phyloP scores from a whole-genome alignment of 352 stramenopile genomes.

The Globisporangium cystogenes region DNA sequence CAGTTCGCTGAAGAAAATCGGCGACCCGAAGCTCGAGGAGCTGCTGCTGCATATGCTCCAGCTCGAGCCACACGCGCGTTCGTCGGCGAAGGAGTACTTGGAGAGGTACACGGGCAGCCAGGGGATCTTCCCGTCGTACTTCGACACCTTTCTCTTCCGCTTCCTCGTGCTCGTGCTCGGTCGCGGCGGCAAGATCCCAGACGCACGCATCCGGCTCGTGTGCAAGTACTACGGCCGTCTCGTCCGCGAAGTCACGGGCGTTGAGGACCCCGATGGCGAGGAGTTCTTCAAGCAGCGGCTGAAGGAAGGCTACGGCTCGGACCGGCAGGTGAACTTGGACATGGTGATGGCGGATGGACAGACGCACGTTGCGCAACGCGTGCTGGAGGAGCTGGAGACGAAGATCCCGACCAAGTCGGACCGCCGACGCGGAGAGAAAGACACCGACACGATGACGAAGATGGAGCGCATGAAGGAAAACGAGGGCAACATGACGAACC shows the following conservation, averaged over 20 bases:
- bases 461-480: slow-evolving; percentile 58
- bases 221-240: slow-evolving; percentile 92
- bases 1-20: slow-evolving; percentile 90
- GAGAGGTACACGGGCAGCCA: slow-evolving; percentile 66
- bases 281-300: slow-evolving; percentile 87
- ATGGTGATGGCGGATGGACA: slow-evolving; percentile 37
- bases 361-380: slow-evolving; percentile 63
- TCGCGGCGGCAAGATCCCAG: slow-evolving; percentile 79
- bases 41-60: slow-evolving; percentile 93
- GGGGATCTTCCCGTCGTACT: slow-evolving; percentile 77
- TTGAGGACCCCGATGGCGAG: slow-evolving; percentile 87
- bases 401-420: slow-evolving; percentile 38
- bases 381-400: slow-evolving; percentile 59
- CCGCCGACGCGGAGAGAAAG: slow-evolving; percentile 28
- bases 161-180: slow-evolving; percentile 86
- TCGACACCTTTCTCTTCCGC: slow-evolving; percentile 85
- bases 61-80: slow-evolving; percentile 81
- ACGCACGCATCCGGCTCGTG: slow-evolving; percentile 91
- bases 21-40: slow-evolving; percentile 85
- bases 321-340: slow-evolving; percentile 44
- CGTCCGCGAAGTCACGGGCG: slow-evolving; percentile 87
- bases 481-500: slow-evolving; percentile 63
- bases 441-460: slow-evolving; percentile 32
- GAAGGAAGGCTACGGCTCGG: slow-evolving; percentile 79
- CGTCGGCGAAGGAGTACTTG: slow-evolving; percentile 88